phyloP scores from a whole-genome alignment of 768 basidiomycete genomes.

The Lactarius hatsudake region DNA sequence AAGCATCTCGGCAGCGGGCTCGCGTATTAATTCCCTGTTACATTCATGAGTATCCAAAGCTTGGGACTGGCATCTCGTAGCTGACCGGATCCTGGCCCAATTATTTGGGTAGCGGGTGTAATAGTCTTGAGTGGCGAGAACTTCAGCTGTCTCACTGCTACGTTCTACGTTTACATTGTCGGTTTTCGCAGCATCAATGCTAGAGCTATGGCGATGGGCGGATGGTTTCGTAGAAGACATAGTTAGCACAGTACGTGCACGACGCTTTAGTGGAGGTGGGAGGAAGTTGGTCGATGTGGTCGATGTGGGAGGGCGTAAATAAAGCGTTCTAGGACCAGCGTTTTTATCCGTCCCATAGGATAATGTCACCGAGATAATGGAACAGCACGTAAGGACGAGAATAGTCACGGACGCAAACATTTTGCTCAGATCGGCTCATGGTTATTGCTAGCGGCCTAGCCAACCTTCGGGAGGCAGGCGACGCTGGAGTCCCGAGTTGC shows the following conservation, averaged over 20 bases:
- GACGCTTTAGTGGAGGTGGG: background rate
- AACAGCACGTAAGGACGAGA: background rate
- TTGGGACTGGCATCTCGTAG: background rate
- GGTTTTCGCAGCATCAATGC: background rate
- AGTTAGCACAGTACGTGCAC: too few relatives aligned
- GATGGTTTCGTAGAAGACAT: slow-evolving; percentile 7
- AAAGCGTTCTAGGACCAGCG: background rate
- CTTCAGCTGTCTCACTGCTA: slow-evolving; percentile 1
- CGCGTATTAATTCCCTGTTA: slow-evolving; percentile 21
- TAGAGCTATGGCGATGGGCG: slow-evolving; percentile 10
- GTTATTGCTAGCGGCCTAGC: background rate
- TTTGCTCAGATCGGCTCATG: background rate
- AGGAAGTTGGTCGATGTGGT: background rate
- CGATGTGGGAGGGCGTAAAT: background rate
- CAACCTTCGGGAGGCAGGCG: background rate
- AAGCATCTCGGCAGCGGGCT: slow-evolving; percentile 32
- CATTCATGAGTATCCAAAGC: background rate
- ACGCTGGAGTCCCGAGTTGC: background rate
- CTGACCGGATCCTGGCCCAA: slow-evolving; percentile 29
- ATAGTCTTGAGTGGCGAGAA: slow-evolving; percentile 11
- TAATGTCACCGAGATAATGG: background rate
- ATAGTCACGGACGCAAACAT: background rate
- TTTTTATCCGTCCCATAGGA: background rate
- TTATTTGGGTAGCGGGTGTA: slow-evolving; percentile 24
- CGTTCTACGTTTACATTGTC: background rate